Conservation (phyloP, 2,329 filamentous ascomycete species). For the Zopfia rhizophila region DNA sequence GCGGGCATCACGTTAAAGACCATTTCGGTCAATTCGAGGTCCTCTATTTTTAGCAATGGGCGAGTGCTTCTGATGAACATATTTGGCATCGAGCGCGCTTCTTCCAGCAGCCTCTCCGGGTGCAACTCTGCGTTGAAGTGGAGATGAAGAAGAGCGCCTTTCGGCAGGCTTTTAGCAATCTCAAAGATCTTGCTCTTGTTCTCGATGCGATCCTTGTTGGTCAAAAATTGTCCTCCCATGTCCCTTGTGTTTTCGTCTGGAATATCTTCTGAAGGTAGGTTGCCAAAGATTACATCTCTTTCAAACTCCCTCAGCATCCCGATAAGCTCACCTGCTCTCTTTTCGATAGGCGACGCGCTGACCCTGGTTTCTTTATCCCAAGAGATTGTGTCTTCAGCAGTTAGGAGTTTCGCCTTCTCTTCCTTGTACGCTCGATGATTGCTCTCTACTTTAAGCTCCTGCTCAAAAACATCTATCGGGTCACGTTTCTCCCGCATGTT, state of each 20-base stretch:
- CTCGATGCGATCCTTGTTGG: slow-evolving; percentile 56
- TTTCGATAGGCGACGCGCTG: slow-evolving; percentile 37
- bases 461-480: slow-evolving; percentile 19
- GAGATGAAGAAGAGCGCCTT: slow-evolving; percentile 77
- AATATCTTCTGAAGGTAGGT: slow-evolving; percentile 54
- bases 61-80: slow-evolving; percentile 76
- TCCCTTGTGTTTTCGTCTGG: slow-evolving; percentile 52
- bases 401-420: slow-evolving; percentile 38
- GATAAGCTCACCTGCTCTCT: slow-evolving; percentile 48
- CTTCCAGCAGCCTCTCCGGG: slow-evolving; percentile 69
- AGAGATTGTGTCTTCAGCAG: slow-evolving; percentile 37
- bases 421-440: slow-evolving; percentile 28
- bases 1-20: slow-evolving; percentile 66
- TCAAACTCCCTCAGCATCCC: slow-evolving; percentile 55
- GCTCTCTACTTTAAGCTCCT: slow-evolving; percentile 5
- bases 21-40: slow-evolving; percentile 67
- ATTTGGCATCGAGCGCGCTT: slow-evolving; percentile 59
- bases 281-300: slow-evolving; percentile 53
- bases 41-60: slow-evolving; percentile 55
- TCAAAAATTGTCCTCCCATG: slow-evolving; percentile 60
- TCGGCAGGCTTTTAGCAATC: slow-evolving; percentile 70
- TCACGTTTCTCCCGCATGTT: slow-evolving; percentile 1
- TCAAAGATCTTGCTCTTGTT: slow-evolving; percentile 66
- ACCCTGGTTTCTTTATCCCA: slow-evolving; percentile 51
- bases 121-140: slow-evolving; percentile 81